Conservation (phyloP, 2,329 filamentous ascomycete species). For the Aspergillus intermedius region DNA sequence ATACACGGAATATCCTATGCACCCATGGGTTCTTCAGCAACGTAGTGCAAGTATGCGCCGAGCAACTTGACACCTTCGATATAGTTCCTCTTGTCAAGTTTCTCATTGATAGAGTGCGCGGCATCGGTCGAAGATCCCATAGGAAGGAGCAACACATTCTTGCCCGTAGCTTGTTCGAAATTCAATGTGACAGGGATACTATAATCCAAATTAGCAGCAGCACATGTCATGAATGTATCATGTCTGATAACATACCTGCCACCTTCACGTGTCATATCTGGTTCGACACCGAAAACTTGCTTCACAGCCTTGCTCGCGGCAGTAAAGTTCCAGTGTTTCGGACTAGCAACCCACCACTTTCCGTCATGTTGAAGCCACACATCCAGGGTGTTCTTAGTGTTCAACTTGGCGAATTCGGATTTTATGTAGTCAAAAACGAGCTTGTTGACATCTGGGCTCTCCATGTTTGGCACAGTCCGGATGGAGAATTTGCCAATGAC, state of each 20-base stretch:
- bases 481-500: constrained; percentile 98
- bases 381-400: constrained; percentile 85
- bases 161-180: constrained; percentile 94
- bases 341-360: constrained; percentile 98
- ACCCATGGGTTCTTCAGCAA: constrained; percentile 72
- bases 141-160: constrained; percentile 90
- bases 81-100: constrained; percentile 94
- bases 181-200: constrained; percentile 95
- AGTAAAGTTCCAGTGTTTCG: constrained; percentile 98
- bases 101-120: constrained; percentile 97
- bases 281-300: constrained; percentile 86
- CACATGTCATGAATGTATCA: constrained; percentile 87
- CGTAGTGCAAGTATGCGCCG: constrained; percentile 92
- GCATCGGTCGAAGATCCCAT: constrained; percentile 98
- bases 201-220: constrained; percentile 70
- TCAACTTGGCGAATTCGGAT: constrained; percentile 75
- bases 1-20: neutral
- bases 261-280: constrained; percentile 93
- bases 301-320: constrained; percentile 94
- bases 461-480: constrained; percentile 95
- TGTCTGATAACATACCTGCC: constrained; percentile 86
- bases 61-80: constrained; percentile 96
- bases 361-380: constrained; percentile 79
- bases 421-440: constrained; percentile 78
- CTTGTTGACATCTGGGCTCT: constrained; percentile 80